phyloP scores from a whole-genome alignment of 306 rosid genomes.

The Begonia peltatifolia region DNA sequence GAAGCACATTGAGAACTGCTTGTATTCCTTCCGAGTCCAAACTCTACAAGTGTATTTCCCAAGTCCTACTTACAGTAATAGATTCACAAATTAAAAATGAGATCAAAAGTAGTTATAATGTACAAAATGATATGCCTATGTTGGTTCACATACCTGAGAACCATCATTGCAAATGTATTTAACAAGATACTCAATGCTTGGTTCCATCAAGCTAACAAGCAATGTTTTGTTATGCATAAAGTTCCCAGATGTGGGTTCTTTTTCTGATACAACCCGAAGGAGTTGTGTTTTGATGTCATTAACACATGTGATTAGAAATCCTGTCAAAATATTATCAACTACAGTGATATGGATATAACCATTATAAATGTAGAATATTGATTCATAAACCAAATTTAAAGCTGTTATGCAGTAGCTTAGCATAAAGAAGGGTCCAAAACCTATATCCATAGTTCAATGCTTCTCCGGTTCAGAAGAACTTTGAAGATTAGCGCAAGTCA shows the following conservation, averaged over 20 bases:
- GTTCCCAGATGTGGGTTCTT: constrained; percentile 23
- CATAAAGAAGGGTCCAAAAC: no score
- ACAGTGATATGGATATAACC: not conserved
- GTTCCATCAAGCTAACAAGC: constrained; percentile 61
- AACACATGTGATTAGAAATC: constrained; percentile 52
- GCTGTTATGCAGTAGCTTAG: no score
- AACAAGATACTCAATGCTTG: constrained; percentile 70
- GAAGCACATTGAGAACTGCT: constrained; percentile 47
- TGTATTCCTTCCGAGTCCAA: constrained; percentile 55
- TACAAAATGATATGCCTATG: not conserved
- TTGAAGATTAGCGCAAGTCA: no score
- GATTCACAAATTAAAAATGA: not conserved
- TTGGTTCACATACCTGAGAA: constrained; percentile 45
- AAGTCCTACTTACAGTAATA: constrained; percentile 35
- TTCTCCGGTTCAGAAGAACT: no score
- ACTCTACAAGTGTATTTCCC: constrained; percentile 40
- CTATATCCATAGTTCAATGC: no score
- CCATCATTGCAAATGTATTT: constrained; percentile 50
- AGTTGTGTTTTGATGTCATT: constrained; percentile 46
- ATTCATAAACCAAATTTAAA: no score
- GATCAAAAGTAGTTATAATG: not conserved
- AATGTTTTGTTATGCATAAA: constrained; percentile 24
- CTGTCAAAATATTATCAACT: constrained; percentile 27
- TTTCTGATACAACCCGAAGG: constrained; percentile 28
- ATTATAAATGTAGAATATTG: no score